These are phyloP conservation scores for Poa annua DNA, from an alignment of 176 grass and related monocot genomes.

Conservation along the genomic window DNA sequence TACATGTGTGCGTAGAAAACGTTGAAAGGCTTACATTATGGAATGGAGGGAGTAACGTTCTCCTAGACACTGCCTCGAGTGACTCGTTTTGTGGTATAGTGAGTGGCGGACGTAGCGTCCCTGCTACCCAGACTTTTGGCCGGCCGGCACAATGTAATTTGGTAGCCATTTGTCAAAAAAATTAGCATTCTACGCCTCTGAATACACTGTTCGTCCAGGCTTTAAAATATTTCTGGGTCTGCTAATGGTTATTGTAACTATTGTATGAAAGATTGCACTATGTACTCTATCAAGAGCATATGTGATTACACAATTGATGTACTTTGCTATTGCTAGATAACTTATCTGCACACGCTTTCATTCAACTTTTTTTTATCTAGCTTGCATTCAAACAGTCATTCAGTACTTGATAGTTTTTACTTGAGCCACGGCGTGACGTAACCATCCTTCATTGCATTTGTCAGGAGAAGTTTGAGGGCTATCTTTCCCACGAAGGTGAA, in stretches of 20 bases:
- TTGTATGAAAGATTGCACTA: neutral
- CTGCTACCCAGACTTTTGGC: too few relatives aligned
- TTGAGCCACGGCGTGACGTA: neutral
- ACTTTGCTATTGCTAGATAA: neutral
- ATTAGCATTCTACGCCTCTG: too few relatives aligned
- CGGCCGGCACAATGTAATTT: too few relatives aligned
- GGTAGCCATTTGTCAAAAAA: too few relatives aligned
- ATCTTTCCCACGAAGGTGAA: constrained; percentile 56
- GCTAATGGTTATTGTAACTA: neutral
- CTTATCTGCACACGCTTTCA: neutral
- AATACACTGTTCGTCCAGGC: too few relatives aligned
- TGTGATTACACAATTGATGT: neutral
- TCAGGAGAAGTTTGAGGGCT: constrained; percentile 60
- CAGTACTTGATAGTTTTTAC: neutral
- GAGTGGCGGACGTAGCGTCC: too few relatives aligned
- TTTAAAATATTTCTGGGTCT: too few relatives aligned
- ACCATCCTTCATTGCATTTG: constrained; percentile 10
- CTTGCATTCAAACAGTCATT: neutral
- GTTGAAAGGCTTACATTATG: too few relatives aligned
- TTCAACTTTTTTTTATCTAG: too few relatives aligned
- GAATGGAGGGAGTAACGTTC: neutral
- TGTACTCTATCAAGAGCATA: neutral
- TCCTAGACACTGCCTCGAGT: neutral
- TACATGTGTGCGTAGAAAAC: too few relatives aligned
- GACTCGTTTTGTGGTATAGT: neutral